Conservation (phyloP, 208 protist species). For the Balamuthia mandrillaris region DNA sequence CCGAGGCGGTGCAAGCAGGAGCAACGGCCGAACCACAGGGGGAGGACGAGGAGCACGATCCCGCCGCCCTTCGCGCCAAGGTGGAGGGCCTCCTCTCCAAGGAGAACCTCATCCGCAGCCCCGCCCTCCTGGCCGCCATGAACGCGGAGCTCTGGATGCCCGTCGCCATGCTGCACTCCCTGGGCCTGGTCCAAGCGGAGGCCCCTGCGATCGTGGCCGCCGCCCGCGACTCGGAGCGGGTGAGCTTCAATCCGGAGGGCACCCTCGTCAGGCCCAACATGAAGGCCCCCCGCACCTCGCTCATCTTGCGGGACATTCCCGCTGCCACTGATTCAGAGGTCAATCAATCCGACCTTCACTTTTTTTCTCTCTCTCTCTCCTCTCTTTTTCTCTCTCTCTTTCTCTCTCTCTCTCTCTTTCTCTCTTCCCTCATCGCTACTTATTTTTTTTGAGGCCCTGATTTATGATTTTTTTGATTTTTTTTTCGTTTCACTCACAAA, state of each 20-base stretch:
- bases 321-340: constrained; percentile 42
- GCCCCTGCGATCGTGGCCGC: constrained; percentile 48
- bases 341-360: not conserved
- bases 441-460: constrained; percentile 33
- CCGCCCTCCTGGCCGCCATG: constrained; percentile 52
- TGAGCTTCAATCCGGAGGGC: constrained; percentile 47
- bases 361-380: not conserved
- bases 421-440: constrained; percentile 34
- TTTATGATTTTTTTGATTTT: not conserved
- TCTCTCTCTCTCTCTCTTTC: not conserved
- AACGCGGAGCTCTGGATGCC: constrained; percentile 57
- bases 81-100: constrained; percentile 63
- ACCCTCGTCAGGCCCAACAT: constrained; percentile 55
- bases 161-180: constrained; percentile 49
- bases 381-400: not conserved
- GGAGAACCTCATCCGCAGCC: constrained; percentile 54
- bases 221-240: constrained; percentile 28
- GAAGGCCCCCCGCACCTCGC: constrained; percentile 49
- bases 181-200: constrained; percentile 45
- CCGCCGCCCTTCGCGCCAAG: too few relatives aligned
- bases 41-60: too few relatives aligned
- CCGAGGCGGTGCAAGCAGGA: too few relatives aligned
- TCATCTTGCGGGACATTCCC: constrained; percentile 62
- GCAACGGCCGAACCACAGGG: too few relatives aligned
- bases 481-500: too few relatives aligned